These are phyloP conservation scores for Catharanthus roseus DNA, from an alignment of 257 asterid species.

Conservation along the genomic window DNA sequence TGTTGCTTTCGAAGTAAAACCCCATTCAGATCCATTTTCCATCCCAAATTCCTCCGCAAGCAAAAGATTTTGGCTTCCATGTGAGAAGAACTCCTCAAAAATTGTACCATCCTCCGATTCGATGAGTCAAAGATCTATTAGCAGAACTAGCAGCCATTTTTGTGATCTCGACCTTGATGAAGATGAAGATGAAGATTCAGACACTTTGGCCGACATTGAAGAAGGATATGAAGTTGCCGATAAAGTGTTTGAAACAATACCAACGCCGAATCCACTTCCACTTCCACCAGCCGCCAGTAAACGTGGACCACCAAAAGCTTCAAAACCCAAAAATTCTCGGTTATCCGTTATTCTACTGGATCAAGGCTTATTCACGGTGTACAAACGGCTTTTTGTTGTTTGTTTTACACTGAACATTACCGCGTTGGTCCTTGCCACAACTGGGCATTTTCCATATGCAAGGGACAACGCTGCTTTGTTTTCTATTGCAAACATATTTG, in stretches of 20 bases:
- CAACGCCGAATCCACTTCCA: slow-evolving; percentile 15
- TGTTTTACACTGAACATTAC: slow-evolving; percentile 39
- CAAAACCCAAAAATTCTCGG: slow-evolving; percentile 25
- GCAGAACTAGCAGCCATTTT: slow-evolving; percentile 66
- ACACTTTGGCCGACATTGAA: slow-evolving; percentile 34
- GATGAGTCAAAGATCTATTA: slow-evolving; percentile 37
- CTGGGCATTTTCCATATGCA: slow-evolving; percentile 46
- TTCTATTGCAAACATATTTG: slow-evolving; percentile 52
- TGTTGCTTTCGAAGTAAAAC: slow-evolving; percentile 66
- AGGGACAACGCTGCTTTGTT: slow-evolving; percentile 39
- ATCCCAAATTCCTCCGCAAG: slow-evolving; percentile 23
- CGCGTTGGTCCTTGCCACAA: slow-evolving; percentile 48
- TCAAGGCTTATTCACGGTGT: slow-evolving; percentile 73
- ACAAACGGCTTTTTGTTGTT: slow-evolving; percentile 53
- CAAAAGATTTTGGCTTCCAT: slow-evolving; percentile 36
- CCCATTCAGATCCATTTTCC: slow-evolving; percentile 47
- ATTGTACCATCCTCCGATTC: slow-evolving; percentile 31
- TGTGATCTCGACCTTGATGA: slow-evolving; percentile 46
- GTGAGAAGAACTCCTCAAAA: slow-evolving; percentile 34
- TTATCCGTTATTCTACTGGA: slow-evolving; percentile 64
- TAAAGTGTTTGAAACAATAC: not conserved
- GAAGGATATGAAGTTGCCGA: slow-evolving; percentile 32
- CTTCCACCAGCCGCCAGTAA: slow-evolving; percentile 18
- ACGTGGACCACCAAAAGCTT: slow-evolving; percentile 13
- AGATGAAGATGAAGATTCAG: slow-evolving; percentile 15